Percentiles rank a stretch among this genome's conserved stretches.
These are phyloP conservation scores for Daldinia loculata DNA, from an alignment of 495 filamentous ascomycete species.

Conservation along the genomic window DNA sequence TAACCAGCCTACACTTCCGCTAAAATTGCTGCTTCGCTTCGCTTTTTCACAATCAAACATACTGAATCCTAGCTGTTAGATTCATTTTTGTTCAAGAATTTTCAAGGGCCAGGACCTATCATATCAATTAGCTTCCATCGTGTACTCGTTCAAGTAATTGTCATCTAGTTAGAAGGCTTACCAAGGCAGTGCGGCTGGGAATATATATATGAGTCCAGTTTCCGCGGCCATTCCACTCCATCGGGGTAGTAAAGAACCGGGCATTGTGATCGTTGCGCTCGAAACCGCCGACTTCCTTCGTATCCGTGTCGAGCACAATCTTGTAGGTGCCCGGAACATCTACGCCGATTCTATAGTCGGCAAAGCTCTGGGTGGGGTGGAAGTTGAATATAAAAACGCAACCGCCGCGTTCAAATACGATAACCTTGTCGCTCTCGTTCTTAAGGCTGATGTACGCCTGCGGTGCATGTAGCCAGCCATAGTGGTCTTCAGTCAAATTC, in stretches of 20 bases:
- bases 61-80: not conserved
- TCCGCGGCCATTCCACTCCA: constrained; percentile 85
- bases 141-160: not conserved
- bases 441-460: constrained; percentile 95
- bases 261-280: constrained; percentile 77
- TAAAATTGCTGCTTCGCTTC: constrained; percentile 11
- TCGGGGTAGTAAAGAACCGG: constrained; percentile 87
- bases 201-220: constrained; percentile 96
- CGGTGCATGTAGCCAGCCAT: constrained; percentile 87
- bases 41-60: not conserved
- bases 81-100: constrained; percentile 5
- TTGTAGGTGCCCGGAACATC: constrained; percentile 85
- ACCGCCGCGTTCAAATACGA: constrained; percentile 93
- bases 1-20: constrained; percentile 7
- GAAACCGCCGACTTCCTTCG: constrained; percentile 79
- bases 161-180: constrained; percentile 57
- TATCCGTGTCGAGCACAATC: constrained; percentile 86
- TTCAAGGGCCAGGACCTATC: constrained; percentile 42
- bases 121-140: constrained; percentile 13
- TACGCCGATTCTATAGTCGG: constrained; percentile 91
- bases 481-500: constrained; percentile 86
- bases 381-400: constrained; percentile 97
- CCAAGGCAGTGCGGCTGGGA: constrained; percentile 83
- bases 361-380: constrained; percentile 84
- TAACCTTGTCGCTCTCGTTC: constrained; percentile 92